phyloP scores from a whole-genome alignment of 108 stramenopile genomes.

The Asterionellopsis glacialis region DNA sequence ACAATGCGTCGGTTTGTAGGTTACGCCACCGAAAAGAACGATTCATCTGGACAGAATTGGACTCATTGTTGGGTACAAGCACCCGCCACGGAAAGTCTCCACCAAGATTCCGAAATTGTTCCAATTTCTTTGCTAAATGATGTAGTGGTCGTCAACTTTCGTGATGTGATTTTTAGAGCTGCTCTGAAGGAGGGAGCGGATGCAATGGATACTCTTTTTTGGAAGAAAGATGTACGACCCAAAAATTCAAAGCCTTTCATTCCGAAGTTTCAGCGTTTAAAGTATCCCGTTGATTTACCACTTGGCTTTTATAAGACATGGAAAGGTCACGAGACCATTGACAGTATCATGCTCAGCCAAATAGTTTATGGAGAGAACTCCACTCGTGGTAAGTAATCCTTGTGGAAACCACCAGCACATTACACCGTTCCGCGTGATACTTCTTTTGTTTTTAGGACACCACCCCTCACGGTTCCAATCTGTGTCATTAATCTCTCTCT shows the following conservation, averaged over 20 bases:
- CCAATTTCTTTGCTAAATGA: constrained; percentile 8
- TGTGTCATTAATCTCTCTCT: too few species aligned
- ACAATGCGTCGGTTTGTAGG: constrained; percentile 38
- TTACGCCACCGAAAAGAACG: constrained; percentile 14
- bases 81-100: background rate
- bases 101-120: constrained; percentile 17
- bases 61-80: constrained; percentile 34
- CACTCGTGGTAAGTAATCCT: constrained; percentile 16
- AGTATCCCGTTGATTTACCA: constrained; percentile 65
- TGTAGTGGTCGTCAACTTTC: constrained; percentile 29
- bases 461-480: too few species aligned
- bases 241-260: background rate
- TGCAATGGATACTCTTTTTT: constrained; percentile 25
- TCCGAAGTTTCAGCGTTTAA: constrained; percentile 43
- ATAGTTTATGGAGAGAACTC: constrained; percentile 80
- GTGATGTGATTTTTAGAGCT: constrained; percentile 38
- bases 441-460: too few species aligned
- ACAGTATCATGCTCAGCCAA: constrained; percentile 16
- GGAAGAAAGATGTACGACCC: constrained; percentile 20
- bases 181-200: constrained; percentile 2
- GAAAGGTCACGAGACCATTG: constrained; percentile 41
- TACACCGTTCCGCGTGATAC: too few species aligned
- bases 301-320: constrained; percentile 55
- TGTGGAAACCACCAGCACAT: too few species aligned
- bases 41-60: constrained; percentile 4